phyloP scores from a whole-genome alignment of 371 early-diverging fungal species.

The Mortierella sp. region DNA sequence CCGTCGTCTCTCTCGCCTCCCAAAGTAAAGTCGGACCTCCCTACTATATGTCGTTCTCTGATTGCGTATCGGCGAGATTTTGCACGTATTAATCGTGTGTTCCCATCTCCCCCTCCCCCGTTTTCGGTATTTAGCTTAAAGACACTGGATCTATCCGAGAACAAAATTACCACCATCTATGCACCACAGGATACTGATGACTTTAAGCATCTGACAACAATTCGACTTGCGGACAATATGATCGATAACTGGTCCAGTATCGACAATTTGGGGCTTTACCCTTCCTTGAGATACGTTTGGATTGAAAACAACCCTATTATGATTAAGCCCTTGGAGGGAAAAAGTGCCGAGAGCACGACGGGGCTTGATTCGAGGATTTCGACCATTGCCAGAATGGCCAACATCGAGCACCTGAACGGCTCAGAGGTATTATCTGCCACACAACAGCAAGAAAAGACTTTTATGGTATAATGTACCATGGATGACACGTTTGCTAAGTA shows the following conservation, averaged over 20 bases:
- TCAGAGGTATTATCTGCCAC: slow-evolving; percentile 24
- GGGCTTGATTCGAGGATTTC: slow-evolving; percentile 13
- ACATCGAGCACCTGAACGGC: slow-evolving; percentile 30
- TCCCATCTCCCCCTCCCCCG: not conserved
- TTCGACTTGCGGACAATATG: slow-evolving; percentile 35
- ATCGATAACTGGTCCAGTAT: slow-evolving; percentile 34
- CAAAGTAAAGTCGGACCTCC: slow-evolving; percentile 55
- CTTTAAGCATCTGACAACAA: slow-evolving; percentile 24
- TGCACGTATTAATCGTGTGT: too few species aligned
- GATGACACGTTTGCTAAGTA: too few species aligned
- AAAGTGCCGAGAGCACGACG: not conserved
- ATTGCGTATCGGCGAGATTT: too few species aligned
- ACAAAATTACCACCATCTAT: slow-evolving; percentile 22
- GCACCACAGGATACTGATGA: slow-evolving; percentile 32
- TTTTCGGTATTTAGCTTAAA: slow-evolving; percentile 18
- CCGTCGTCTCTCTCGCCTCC: slow-evolving; percentile 57
- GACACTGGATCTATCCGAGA: slow-evolving; percentile 53
- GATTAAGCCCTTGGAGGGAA: not conserved
- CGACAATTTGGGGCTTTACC: slow-evolving; percentile 32
- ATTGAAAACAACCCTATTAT: slow-evolving; percentile 31
- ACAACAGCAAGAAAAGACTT: too few species aligned
- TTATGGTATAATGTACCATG: not conserved
- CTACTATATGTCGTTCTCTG: too few species aligned
- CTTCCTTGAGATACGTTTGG: slow-evolving; percentile 24
- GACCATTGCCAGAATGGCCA: slow-evolving; percentile 31